Base-by-base conservation (phyloP, 2,329 filamentous ascomycete species). In the Ascochyta rabiei region DNA sequence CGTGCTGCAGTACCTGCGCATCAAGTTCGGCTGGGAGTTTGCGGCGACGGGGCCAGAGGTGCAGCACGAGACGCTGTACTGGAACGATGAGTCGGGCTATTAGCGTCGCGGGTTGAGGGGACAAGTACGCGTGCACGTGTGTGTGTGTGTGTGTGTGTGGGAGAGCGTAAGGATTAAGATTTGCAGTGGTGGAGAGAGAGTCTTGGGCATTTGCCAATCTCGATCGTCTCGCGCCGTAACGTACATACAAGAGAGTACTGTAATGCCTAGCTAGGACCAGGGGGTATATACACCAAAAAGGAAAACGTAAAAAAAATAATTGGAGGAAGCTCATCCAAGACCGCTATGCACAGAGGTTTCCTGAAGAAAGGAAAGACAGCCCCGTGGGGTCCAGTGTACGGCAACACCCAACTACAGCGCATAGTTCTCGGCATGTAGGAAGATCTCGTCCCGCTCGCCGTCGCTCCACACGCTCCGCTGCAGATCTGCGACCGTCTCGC, bases 351-450 rank as follows among this genome's bases (percentile, higher is more conserved):
- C 67, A 69, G 50, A 59, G 49, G 7, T 31, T 19, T 30, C 50
- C 42, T 34, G 30, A 46, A 51, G 40, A 50, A 9, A 38, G n/a
- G n/a, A n/a, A n/a, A 54, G 40, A 50, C 9, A 38, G 35, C 38
- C 35, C 10, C 21, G 7, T 19, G 19, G 10, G 33, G 38, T 26
- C 4, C 18, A 41, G 47, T 23, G 21, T 23, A 6, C 21, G 21
- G 21, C 13, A 1, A 30, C 12, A 13, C 28, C 43, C 41, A 15
- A 15, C 82, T 75, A 96, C 59, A 96, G 81, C 46, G 92, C 90
- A 78, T 96, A 97, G 74, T 97, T 97, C 81, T 98, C 93, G 3
- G 93, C 90, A 79, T 97, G 93, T 73, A 97, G 76, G 74, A 93
- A 97, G 49, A 98, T 89, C 82, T 97, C 93, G 71, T 97, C 93